Evolutionary conservation across 2,329 filamentous ascomycete species (phyloP), one percentile per base, ranked within the genome.

Genomic region (Trichoderma asperellum): DNA sequence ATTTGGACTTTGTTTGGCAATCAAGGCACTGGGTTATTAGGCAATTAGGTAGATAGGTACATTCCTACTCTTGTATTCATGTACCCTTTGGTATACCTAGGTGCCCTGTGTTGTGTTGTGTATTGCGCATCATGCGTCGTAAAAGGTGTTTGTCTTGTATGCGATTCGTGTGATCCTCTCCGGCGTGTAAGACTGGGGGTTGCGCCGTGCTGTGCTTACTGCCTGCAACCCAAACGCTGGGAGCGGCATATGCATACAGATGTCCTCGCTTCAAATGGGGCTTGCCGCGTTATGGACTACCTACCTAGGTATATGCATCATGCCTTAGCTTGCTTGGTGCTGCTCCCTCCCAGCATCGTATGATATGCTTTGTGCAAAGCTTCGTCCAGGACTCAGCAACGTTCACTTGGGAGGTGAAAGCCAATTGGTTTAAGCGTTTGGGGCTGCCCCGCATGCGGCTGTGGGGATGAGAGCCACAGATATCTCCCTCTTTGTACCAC

Each of bases 371-470:
- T 58, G 10, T 29, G 24, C 52, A 37, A 18, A 18, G 10, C 14
- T 35, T 12, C 18, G 1, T 14, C 29, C 5, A 32, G 40, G 18
- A 43, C 37, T 43, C 16, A 32, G 21, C 7, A 21, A 18, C 29
- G n/a, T 10, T 58, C 2, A 24, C 11, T 58, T 37, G 55, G 40
- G 29, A 35, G 55, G 55, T 57, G 55, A 34, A 35, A 57, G 16
- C 55, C 43, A 10, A 47, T 21, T 21, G 43, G 32, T 57, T 62
- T 43, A 47, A 37, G 58, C 49, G 52, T 63, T 61, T 43, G 40
- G 66, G 59, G 59, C 52, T 68, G 59, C 66, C 59, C 66, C 66
- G 66, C 66, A 68, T 68, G 66, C 37, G 52, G 66, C 47, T 56
- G 49, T 43, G 40, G 40, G 40, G 40, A 43, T 18, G 43, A 34